Evolutionary conservation across 192 early-diverging fungal species (phyloP).

Genomic region (Backusella circina): DNA sequence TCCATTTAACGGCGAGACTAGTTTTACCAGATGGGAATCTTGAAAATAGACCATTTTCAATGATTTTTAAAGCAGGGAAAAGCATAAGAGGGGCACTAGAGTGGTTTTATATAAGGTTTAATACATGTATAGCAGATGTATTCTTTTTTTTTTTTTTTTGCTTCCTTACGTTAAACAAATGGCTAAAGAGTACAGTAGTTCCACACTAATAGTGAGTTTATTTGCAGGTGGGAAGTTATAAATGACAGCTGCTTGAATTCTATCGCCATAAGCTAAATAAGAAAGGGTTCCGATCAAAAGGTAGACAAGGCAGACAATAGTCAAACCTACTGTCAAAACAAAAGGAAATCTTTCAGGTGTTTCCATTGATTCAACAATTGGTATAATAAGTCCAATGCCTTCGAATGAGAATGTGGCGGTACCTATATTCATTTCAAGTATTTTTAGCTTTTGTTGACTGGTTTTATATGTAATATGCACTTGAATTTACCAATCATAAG

Average conservation of each 20-base stretch:
- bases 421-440: conserved; percentile 38
- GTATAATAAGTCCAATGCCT: conserved; percentile 52
- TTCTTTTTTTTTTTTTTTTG: background rate
- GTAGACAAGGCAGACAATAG: conserved; percentile 65
- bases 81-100: conserved; percentile 69
- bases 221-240: conserved; percentile 69
- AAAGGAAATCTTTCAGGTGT: conserved; percentile 67
- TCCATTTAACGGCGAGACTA: conserved; percentile 61
- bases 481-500: conserved; percentile 68
- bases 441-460: background rate
- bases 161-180: conserved; percentile 67
- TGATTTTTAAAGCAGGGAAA: conserved; percentile 84
- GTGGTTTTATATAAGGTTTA: background rate
- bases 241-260: conserved; percentile 77
- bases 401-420: conserved; percentile 54
- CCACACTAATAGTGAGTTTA: conserved; percentile 55
- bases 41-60: conserved; percentile 69
- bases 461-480: conserved; percentile 15
- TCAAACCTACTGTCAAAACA: conserved; percentile 65
- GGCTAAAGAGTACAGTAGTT: conserved; percentile 81
- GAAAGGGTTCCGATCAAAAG: conserved; percentile 67
- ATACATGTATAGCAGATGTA: background rate
- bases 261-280: conserved; percentile 74
- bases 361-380: conserved; percentile 78
- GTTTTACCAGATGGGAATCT: conserved; percentile 42